Base-by-base conservation (phyloP, 2,329 filamentous ascomycete genomes). In the Hypoxylon sp. region DNA sequence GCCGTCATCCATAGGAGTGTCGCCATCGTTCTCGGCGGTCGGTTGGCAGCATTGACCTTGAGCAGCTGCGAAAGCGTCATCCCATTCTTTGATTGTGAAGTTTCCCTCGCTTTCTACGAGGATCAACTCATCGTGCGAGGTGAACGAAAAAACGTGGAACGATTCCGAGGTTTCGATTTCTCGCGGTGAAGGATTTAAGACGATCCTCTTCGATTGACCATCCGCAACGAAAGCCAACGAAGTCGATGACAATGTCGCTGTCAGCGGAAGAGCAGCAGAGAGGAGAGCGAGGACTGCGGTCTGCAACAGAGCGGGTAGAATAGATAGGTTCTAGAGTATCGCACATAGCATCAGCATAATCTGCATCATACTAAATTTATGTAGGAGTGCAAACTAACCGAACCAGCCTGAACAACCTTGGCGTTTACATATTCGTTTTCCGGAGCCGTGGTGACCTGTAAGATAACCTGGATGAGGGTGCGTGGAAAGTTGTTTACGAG, bases 251-350 rank as follows among this genome's bases (percentile, higher is more conserved):
- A 90, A 86, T 11, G 91, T 91, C 66, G 89, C 88, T 45, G 89
- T 89, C 74, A 98, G 84, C 11, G 95, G 93, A 32, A 97, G 85
- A 1, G 91, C 90, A 24, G 92, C 93, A 44, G 93, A 93, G 33
- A 98, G 82, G 14, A 98, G 85, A 20, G 92, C 89, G 38, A 96
- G 81, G 36, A 94, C 82, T 4, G 92, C 86, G 1, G 93, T 90
- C 78, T 97, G 93, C 28, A 97, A 81, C 67, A 97, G 84, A 32
- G 92, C 87, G 22, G 96, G 93, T 57, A 99, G 87, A 46, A 97
- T 83, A 50, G 90, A 84, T 42, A 97, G 85, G 76, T 93, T 92
- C 90, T 95, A 70, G 18, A 44, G 22, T 16, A 60, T 36, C 50
- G 49, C 12, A 51, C 63, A 51, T 36, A 50, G 44, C 28, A 57